These are phyloP conservation scores for Calocera viscosa DNA, from an alignment of 768 basidiomycete species.

Conservation along the genomic window DNA sequence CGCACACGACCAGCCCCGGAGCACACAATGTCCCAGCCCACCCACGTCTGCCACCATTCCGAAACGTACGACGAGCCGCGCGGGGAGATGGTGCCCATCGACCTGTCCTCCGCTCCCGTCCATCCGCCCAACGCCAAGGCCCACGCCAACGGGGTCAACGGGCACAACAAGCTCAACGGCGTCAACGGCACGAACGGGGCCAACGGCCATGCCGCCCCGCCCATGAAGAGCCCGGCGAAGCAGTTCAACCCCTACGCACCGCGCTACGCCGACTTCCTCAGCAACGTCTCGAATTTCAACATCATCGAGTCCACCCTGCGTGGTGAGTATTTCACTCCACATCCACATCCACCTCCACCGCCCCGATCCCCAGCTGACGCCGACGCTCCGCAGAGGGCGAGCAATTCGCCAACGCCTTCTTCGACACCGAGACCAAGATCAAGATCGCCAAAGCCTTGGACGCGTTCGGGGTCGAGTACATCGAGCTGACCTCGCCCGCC, in stretches of 20 bases:
- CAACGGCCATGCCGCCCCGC: conserved; percentile 21
- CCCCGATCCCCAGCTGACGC: conserved; percentile 10
- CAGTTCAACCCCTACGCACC: conserved; percentile 71
- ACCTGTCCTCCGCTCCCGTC: conserved; percentile 28
- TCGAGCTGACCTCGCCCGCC: conserved; percentile 95
- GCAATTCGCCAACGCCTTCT: conserved; percentile 99
- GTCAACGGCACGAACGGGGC: conserved; percentile 10
- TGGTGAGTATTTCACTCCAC: conserved; percentile 40
- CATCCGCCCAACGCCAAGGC: conserved; percentile 4
- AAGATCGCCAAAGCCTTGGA: conserved; percentile 96
- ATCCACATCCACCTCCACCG: neutral
- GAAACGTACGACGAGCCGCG: conserved; percentile 14
- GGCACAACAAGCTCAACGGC: conserved; percentile 14
- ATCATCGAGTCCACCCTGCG: conserved; percentile 95
- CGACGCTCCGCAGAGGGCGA: conserved; percentile 62
- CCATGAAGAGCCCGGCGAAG: conserved; percentile 20
- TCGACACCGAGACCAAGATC: conserved; percentile 98
- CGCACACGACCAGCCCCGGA: neutral
- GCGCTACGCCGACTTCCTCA: conserved; percentile 82
- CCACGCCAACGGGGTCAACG: conserved; percentile 16
- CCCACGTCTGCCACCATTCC: neutral
- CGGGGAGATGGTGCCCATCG: conserved; percentile 61
- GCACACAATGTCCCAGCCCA: neutral
- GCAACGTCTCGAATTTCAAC: conserved; percentile 84
- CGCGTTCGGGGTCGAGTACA: conserved; percentile 98